A percentile compares a stretch with the other conserved stretches of the same genome.
Conservation (phyloP, 371 early-diverging fungal species). For the Rhizopus arrhizus region DNA sequence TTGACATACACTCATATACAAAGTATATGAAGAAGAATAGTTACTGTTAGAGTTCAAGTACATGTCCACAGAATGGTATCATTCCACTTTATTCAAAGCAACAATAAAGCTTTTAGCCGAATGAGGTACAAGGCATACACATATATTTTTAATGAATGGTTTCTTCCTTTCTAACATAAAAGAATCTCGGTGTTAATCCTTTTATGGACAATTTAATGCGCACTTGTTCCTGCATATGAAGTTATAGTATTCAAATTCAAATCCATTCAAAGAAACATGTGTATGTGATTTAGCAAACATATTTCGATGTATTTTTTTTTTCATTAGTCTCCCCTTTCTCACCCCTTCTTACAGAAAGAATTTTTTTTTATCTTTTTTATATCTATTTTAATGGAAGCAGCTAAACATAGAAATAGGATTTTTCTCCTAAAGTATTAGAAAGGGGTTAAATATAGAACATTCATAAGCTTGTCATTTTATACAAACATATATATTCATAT, state of each 20-base stretch:
- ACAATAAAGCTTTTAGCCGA: neutral
- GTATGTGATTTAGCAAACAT: neutral
- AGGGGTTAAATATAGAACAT: too few species aligned
- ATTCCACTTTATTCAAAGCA: too few species aligned
- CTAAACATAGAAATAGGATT: too few species aligned
- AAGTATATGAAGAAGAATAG: too few species aligned
- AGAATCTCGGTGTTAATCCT: neutral
- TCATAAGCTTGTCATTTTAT: neutral
- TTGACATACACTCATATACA: too few species aligned
- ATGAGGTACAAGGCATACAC: neutral
- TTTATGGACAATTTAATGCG: neutral
- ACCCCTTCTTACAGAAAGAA: too few species aligned
- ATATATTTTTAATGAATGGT: neutral
- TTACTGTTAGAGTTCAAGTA: too few species aligned
- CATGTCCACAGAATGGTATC: too few species aligned
- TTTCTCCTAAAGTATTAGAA: too few species aligned
- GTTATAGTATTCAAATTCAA: neutral
- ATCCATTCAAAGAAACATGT: neutral
- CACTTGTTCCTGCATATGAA: neutral
- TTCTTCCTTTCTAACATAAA: neutral
- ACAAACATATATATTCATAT: neutral
- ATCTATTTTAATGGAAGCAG: too few species aligned
- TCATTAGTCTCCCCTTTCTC: too few species aligned
- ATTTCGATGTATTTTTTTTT: neutral
- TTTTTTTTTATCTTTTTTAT: too few species aligned